Base-by-base conservation (phyloP, 2,329 filamentous ascomycete genomes). In the Microcyclosporella mali region DNA sequence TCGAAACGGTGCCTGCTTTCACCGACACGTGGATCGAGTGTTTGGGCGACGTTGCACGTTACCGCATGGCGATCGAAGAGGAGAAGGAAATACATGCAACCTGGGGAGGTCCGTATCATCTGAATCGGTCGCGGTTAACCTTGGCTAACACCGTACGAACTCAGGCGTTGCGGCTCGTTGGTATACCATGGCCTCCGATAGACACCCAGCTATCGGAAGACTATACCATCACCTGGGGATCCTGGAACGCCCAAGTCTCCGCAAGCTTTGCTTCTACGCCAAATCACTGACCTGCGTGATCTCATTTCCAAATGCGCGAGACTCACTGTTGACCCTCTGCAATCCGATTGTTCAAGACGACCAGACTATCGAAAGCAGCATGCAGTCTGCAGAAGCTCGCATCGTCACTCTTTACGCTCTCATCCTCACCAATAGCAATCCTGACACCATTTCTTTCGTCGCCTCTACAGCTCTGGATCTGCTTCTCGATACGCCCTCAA, bases 1-100 rank as follows among this genome's bases (percentile, higher is more conserved):
- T 88, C 46, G 90, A 97, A 56, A 94, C 86, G 0, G 86, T 95
- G 0, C 81, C 85, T 0, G 73, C 77, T 0, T 95, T 94, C 52
- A 78, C 85, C 40, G 85, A 92, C 44, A 95, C 86, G 0, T 97
- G 90, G 90, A 86, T 94, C 7, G 90, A 95, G 52, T 95, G 89
- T 40, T 68, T 97, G 0, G 90, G 90, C 0, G 89, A 97, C 58
- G 66, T 97, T 0, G 84, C 83, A 0, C 73, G 89, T 15, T 95
- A 94, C 56, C 73, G 83, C 1, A 95, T 95, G 88, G 88, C 88
- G 0, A 88, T 95, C 33, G 89, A 95, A 61, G 85, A 94, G 31
- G 79, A 84, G 18, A 83, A 92, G 49, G 73, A 85, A 32, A 46
- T 48, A 1, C 59, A 63, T 46, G 86, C 94, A 37, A 78, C 81